Evolutionary conservation across 2,329 filamentous ascomycete genomes (phyloP), one percentile per base, ranked within the genome.

Genomic region (Alternaria sp.): DNA sequence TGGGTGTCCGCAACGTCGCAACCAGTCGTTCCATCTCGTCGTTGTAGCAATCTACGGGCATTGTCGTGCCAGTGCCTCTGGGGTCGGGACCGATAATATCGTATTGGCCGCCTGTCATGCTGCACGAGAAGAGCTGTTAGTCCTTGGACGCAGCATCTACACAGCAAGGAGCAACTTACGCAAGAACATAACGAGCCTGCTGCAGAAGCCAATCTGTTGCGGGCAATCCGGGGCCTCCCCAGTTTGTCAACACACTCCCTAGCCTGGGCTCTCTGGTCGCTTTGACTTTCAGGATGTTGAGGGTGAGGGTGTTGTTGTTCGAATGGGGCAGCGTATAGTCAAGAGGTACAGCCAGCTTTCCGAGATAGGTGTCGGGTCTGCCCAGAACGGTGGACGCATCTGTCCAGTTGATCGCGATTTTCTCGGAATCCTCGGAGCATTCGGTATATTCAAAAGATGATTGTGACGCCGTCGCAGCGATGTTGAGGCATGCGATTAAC

Each of bases 101-200:
- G 37, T 41, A 41, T 6, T 41, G 37, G 0, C n/a, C 37, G 9
- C 37, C 37, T 11, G 37, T 41, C 37, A 41, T 41, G 37, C 37
- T 41, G 15, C 15, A 2, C 8, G 4, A 41, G 33, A 41, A n/a
- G 9, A 18, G 8, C 6, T 3, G 9, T 41, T 41, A 41, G n/a
- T 1, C 0, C 4, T 0, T n/a, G 15, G 6, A 3, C 4, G 15
- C 8, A 18, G 15, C 33, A 4, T 6, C 4, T 5, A n/a, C 4
- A n/a, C 1, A 2, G 4, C 37, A 6, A 18, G 37, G 1, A 18
- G 37, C n/a, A 10, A 41, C 37, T 41, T 41, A 41, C 37, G 15
- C 37, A 18, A 41, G 15, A 3, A 41, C 37, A 18, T 41, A 41
- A 41, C n/a, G 8, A 11, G n/a, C 37, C 6, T 18, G 37, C 3